Evolutionary conservation across 2,329 filamentous ascomycete genomes (phyloP), one percentile per base, ranked within the genome.

Genomic region (Byssothecium circinans): DNA sequence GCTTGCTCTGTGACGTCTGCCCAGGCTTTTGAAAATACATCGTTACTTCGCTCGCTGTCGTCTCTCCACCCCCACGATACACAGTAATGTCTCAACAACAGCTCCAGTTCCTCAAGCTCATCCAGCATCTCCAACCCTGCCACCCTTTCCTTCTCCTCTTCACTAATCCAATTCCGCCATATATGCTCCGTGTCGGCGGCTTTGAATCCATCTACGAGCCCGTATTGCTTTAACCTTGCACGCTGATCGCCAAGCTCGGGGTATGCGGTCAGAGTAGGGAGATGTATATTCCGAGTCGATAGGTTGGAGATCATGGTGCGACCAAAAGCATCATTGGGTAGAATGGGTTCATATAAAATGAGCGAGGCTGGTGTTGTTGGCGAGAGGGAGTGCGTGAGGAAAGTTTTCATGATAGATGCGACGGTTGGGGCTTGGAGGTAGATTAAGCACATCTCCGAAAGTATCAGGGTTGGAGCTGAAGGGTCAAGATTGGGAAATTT

Each of bases 391-490:
- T 60, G 57, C 25, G 61, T 60, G 11, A 67, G 55, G 18, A 74
- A 58, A 10, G 61, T 58, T 30, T 75, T 69, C 18, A 95, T 70
- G 4, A 92, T 83, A 1, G 74, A 72, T 30, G 79, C 76, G 0
- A 91, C 86, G 42, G 85, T 80, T 0, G 78, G 62, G 0, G 85
- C 79, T 8, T 85, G 79, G 1, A 99, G 81, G 64, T 99, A 99
- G 68, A 94, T 89, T 25, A 99, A 80, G 67, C 94, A 99, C 78
- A 94, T 97, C 71, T 99, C 94, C 0, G 92, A 97, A 6, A 99
- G 79, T 19, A 99, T 73, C 8, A 99, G 74, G 0, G 94, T 99
- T 0, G 94, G 90, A 0, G 89, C 60, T 19, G 65, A 82, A 61
- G 57, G 72, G 64, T 74, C 81, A 58, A 75, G 83, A 56, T 58